These are phyloP conservation scores for Caryopteris hybrid DNA, from an alignment of 305 asterid species.

Conservation along the genomic window DNA sequence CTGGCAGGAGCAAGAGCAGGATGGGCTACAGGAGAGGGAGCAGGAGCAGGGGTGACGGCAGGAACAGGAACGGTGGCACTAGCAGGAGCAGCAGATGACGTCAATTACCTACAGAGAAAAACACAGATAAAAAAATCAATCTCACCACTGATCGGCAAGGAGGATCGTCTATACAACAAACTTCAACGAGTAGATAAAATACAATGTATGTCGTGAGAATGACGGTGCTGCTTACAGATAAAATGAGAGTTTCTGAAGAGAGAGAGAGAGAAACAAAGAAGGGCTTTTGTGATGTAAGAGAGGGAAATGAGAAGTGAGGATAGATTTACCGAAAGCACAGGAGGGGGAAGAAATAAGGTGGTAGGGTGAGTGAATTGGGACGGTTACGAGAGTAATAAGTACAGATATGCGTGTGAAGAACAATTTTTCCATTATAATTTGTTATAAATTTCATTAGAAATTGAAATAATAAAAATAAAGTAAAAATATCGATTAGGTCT, in stretches of 20 bases:
- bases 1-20: conserved; percentile 40
- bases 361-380: not conserved
- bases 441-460: too few species aligned
- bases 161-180: not conserved
- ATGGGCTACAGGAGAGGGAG: too few species aligned
- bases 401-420: too few species aligned
- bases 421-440: too few species aligned
- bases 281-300: not conserved
- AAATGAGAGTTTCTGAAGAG: not conserved
- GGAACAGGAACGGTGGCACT: too few species aligned
- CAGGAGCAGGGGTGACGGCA: too few species aligned
- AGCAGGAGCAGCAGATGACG: conserved; percentile 22
- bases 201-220: not conserved
- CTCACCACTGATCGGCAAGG: conserved; percentile 14
- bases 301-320: not conserved
- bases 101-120: not conserved
- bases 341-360: not conserved
- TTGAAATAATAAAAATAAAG: too few species aligned
- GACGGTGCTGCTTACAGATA: not conserved
- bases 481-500: not conserved
- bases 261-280: not conserved
- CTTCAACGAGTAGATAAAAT: not conserved
- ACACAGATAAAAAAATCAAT: not conserved
- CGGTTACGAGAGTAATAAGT: too few species aligned
- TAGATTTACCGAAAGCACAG: not conserved